Evolutionary conservation across 176 grass and related monocot genomes (phyloP).

Genomic region (Lolium perenne): DNA sequence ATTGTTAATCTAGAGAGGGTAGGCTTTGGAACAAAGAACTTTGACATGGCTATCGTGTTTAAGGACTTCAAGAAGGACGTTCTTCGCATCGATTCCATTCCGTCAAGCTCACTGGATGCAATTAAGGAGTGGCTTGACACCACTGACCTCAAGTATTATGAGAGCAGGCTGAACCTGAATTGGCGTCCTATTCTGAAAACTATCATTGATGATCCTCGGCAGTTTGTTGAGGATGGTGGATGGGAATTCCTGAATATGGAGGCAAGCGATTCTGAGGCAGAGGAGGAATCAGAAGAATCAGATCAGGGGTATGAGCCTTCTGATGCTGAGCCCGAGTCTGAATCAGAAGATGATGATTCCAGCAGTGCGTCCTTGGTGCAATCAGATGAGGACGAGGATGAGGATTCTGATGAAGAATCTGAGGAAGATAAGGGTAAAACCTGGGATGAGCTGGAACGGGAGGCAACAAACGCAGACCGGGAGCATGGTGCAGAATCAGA

Average conservation of each 20-base stretch:
- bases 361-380: conserved; percentile 48
- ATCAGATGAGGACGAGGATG: conserved; percentile 35
- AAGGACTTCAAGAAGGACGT: conserved; percentile 95
- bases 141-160: conserved; percentile 94
- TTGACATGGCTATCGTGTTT: conserved; percentile 95
- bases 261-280: conserved; percentile 83
- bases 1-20: conserved; percentile 79
- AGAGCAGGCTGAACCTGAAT: conserved; percentile 87
- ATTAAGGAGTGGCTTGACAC: conserved; percentile 98
- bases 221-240: conserved; percentile 68
- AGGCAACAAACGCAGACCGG: no score
- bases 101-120: conserved; percentile 64
- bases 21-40: conserved; percentile 78
- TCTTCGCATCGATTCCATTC: conserved; percentile 88
- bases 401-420: conserved; percentile 71
- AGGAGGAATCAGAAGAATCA: conserved; percentile 70
- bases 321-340: conserved; percentile 74
- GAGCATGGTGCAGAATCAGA: no score
- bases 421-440: conserved; percentile 98
- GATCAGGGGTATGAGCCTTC: conserved; percentile 84
- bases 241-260: conserved; percentile 97
- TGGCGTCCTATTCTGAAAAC: conserved; percentile 94
- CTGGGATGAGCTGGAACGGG: conserved; percentile 59
- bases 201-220: no score
- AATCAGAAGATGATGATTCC: conserved; percentile 68